Conservation (phyloP, 345 rosid species). For the Corymbia maculata region DNA sequence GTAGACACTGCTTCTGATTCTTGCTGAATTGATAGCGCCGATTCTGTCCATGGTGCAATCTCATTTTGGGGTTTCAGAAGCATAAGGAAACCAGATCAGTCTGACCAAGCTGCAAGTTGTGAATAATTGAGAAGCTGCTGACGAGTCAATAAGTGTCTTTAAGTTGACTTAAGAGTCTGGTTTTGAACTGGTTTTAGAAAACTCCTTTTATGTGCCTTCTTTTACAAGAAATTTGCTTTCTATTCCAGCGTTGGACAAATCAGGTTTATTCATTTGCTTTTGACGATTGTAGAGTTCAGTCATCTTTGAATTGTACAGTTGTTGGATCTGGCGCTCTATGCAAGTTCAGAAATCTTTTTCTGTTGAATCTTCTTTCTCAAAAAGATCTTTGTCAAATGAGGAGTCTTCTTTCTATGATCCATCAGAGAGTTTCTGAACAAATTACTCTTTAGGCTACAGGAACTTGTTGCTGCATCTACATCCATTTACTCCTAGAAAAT, state of each 20-base stretch:
- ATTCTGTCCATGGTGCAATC: background rate
- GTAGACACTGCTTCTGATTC: background rate
- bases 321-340: background rate
- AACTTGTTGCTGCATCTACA: background rate
- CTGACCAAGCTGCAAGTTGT: background rate
- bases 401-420: background rate
- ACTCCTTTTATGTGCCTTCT: background rate
- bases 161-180: background rate
- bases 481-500: background rate
- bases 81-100: background rate
- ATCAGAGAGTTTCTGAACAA: background rate
- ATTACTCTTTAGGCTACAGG: background rate
- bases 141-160: background rate
- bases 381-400: background rate
- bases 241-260: background rate
- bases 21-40: background rate
- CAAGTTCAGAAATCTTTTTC: background rate
- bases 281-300: background rate
- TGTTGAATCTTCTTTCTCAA: background rate
- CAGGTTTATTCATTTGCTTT: background rate
- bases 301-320: background rate
- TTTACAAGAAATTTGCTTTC: background rate
- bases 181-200: background rate
- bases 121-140: background rate
- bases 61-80: background rate